Percentiles rank a stretch among this genome's conserved stretches.
Evolutionary conservation across 2,329 filamentous ascomycete species (phyloP).

Genomic region (Gyromitra esculenta): DNA sequence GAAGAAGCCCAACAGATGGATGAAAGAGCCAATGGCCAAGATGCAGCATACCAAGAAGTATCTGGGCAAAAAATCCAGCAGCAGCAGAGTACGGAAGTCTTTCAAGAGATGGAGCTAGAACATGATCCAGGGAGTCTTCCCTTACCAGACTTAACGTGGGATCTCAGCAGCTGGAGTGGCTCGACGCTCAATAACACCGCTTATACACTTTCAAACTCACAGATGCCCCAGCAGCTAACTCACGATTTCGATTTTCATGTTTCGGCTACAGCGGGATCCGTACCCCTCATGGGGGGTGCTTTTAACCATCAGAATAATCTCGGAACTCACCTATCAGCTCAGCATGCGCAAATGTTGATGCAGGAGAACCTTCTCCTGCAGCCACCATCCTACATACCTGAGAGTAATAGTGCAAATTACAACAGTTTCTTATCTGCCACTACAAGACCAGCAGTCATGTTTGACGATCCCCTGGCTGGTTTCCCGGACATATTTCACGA

Average conservation of each 20-base stretch:
- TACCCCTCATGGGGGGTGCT: conserved; percentile 24
- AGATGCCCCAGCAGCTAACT: conserved; percentile 33
- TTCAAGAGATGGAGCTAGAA: conserved; percentile 23
- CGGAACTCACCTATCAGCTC: conserved; percentile 23
- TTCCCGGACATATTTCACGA: conserved; percentile 20
- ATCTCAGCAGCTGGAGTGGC: conserved; percentile 25
- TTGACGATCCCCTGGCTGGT: conserved; percentile 5
- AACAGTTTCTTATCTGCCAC: conserved; percentile 10
- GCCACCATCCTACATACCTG: conserved; percentile 10
- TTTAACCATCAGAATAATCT: conserved; percentile 40
- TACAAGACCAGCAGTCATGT: conserved; percentile 20
- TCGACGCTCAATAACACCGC: conserved; percentile 19
- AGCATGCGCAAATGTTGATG: conserved; percentile 36
- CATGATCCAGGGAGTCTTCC: conserved; percentile 14
- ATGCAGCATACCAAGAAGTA: conserved; percentile 7
- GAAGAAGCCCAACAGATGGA: conserved; percentile 46
- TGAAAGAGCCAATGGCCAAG: background rate
- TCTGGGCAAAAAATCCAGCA: conserved; percentile 17
- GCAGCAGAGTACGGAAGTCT: conserved; percentile 9
- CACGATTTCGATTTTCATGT: conserved; percentile 30
- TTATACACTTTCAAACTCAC: conserved; percentile 26
- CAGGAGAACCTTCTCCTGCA: conserved; percentile 19
- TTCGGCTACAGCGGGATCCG: conserved; percentile 30
- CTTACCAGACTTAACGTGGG: conserved; percentile 19
- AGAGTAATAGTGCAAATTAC: conserved; percentile 16